These are phyloP conservation scores for apple (Malus domestica) DNA, from an alignment of 306 rosid species.

Conservation along the genomic window DNA sequence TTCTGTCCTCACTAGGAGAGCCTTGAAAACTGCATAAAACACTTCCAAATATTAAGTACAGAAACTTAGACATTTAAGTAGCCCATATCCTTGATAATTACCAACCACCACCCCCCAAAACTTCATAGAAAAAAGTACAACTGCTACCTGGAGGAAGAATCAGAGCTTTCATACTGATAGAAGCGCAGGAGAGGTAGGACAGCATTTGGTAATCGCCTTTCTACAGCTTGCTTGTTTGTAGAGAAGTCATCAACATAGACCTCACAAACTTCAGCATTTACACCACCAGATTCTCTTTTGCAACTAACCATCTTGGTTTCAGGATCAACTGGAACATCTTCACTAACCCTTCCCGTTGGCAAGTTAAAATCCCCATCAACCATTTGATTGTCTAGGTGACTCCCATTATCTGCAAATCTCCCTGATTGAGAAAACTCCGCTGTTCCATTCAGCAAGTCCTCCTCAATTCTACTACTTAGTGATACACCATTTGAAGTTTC, in stretches of 20 bases:
- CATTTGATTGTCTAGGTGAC: conserved; percentile 30
- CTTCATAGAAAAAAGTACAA: neutral
- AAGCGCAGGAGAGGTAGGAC: conserved; percentile 76
- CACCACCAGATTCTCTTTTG: conserved; percentile 38
- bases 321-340: conserved; percentile 33
- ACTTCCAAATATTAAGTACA: conserved; percentile 2
- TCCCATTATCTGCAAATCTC: conserved; percentile 24
- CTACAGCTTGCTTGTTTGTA: conserved; percentile 56
- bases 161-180: conserved; percentile 95
- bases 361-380: conserved; percentile 31
- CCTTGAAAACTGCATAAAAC: conserved; percentile 77
- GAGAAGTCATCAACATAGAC: conserved; percentile 44
- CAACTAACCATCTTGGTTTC: conserved; percentile 29
- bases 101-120: neutral
- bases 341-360: conserved; percentile 19
- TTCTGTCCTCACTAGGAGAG: conserved; percentile 92
- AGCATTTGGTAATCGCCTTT: conserved; percentile 70
- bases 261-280: conserved; percentile 47
- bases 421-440: conserved; percentile 28
- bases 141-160: conserved; percentile 84
- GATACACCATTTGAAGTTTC: conserved; percentile 33
- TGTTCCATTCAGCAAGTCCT: conserved; percentile 33
- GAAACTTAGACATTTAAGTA: neutral
- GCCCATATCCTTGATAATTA: neutral
- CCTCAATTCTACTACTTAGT: conserved; percentile 30